Base-by-base conservation (phyloP, 768 basidiomycete species). In the Lactarius trivialis region DNA sequence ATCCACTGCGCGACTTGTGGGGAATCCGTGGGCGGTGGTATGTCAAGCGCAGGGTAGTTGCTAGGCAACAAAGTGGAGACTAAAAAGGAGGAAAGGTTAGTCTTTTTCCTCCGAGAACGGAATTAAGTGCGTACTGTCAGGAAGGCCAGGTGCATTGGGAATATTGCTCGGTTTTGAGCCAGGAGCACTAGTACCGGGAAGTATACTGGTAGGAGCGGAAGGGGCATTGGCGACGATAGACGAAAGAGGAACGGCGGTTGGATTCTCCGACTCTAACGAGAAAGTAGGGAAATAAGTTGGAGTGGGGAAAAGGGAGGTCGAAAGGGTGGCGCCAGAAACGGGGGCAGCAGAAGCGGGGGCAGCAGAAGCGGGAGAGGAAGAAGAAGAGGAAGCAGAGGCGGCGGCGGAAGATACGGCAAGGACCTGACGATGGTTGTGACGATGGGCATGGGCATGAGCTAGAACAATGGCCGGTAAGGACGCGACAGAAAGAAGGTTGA, bases 1-100 rank as follows among this genome's bases (percentile, higher is more conserved):
- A 86, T 84, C 90, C 90, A 92, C 69, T 82, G 78, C 66, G 81
- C 75, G 9, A 91, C 88, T 65, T 85, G 73, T 21, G 82, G 76
- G 6, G 83, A 82, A 73, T 87, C 81, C 4, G 75, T 78, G 7
- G 84, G 79, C 33, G 89, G 88, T 2, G 76, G 69, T 30, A 69
- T 73, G 73, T 91, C 90, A n/a, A 89, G 75, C 0, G 80, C 39
- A 3, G 90, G 90, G 70, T 89, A 92, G 63, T 81, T 80, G 28
- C 34, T 28, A 24, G 64, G 48, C 4, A 4, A 6, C 34, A 66
- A 49, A 0, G 0, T 45, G 5, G 65, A 60, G 24, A 63, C 67
- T 67, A 21, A 28, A 60, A 7, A 33, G 11, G 21, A 34, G 43
- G 21, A n/a, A 41, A 19, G 4, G 41, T 55, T 39, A 48, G 21